phyloP scores from a whole-genome alignment of 768 basidiomycete species.

The Agrocybe praecox region DNA sequence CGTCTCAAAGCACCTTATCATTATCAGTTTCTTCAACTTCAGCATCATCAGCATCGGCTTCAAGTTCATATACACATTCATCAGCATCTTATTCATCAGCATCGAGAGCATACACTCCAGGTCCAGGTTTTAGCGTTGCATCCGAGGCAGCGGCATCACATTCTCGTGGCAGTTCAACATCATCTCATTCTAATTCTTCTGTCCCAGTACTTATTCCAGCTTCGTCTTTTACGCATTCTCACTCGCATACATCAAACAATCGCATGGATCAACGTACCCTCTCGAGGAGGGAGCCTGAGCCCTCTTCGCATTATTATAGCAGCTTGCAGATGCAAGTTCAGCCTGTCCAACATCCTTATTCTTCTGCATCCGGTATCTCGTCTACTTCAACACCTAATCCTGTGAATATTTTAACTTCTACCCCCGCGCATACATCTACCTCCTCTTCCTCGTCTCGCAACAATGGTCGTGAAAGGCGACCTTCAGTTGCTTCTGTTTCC shows the following conservation, averaged over 20 bases:
- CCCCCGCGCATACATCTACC: neutral
- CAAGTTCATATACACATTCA: conserved; percentile 1
- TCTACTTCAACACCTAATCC: conserved; percentile 10
- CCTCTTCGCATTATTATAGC: conserved; percentile 5
- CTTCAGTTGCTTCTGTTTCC: neutral
- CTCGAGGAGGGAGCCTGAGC: conserved; percentile 20
- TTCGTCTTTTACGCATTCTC: neutral
- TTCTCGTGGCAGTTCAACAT: conserved; percentile 13
- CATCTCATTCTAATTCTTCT: conserved; percentile 8
- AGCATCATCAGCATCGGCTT: neutral
- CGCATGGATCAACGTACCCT: conserved; percentile 18
- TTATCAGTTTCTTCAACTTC: conserved; percentile 19
- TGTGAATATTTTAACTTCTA: neutral
- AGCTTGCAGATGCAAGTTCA: neutral
- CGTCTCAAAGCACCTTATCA: conserved; percentile 18
- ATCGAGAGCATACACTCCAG: neutral
- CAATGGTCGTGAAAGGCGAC: neutral
- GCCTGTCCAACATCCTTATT: neutral
- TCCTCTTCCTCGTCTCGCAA: neutral
- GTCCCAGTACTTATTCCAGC: neutral
- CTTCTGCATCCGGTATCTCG: conserved; percentile 7
- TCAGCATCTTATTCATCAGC: conserved; percentile 4
- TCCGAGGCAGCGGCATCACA: neutral
- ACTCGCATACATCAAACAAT: neutral
- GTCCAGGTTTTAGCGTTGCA: neutral